Conservation (phyloP, 1,139 yeast genomes). For the Diutina ranongensis region DNA sequence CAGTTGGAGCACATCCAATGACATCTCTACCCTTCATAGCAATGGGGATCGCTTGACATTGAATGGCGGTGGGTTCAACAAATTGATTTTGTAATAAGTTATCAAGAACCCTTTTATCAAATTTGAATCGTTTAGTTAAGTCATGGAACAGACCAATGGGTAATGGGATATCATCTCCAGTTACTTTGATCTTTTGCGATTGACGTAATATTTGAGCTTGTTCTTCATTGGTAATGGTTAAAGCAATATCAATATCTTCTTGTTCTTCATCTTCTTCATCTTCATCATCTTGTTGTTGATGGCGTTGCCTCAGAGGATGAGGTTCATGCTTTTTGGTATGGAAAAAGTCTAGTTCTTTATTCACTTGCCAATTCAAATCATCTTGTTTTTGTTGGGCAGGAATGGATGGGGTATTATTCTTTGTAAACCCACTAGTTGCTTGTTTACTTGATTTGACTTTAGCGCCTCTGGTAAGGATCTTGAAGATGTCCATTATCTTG, state of each 20-base stretch:
- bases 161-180: slow-evolving; percentile 71
- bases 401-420: slow-evolving; percentile 17
- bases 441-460: slow-evolving; percentile 46
- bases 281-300: too few relatives aligned
- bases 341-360: slow-evolving; percentile 61
- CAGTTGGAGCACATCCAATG: slow-evolving; percentile 88
- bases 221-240: slow-evolving; percentile 19
- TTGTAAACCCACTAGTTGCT: slow-evolving; percentile 32
- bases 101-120: slow-evolving; percentile 49
- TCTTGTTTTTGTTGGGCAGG: slow-evolving; percentile 8
- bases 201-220: slow-evolving; percentile 51
- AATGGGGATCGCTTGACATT: slow-evolving; percentile 73
- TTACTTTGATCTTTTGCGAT: slow-evolving; percentile 46
- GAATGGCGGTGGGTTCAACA: slow-evolving; percentile 84
- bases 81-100: slow-evolving; percentile 64
- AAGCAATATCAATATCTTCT: slow-evolving; percentile 8
- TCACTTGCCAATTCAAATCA: slow-evolving; percentile 32
- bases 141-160: slow-evolving; percentile 89
- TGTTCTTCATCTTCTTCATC: slow-evolving; percentile 13
- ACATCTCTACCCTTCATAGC: slow-evolving; percentile 56
- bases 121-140: slow-evolving; percentile 51
- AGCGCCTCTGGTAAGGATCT: slow-evolving; percentile 80
- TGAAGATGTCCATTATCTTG: slow-evolving; percentile 73
- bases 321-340: slow-evolving; percentile 34
- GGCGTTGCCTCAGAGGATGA: slow-evolving; percentile 7